Conservation (phyloP, 768 basidiomycete species). For the Podaxis mareebaensis region DNA sequence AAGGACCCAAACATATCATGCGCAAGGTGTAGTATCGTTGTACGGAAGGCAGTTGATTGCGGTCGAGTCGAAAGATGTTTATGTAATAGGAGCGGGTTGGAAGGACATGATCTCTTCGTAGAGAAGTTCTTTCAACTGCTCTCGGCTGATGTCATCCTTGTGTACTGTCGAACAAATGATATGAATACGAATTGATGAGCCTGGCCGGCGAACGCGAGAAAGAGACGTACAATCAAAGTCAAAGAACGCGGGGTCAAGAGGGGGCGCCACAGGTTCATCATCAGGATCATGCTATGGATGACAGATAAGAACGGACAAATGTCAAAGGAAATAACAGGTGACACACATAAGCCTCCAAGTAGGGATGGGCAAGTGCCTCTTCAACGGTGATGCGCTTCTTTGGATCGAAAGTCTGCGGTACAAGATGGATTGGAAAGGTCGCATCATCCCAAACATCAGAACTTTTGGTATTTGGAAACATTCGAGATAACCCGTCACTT, state of each 20-base stretch:
- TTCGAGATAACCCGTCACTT: conserved; percentile 21
- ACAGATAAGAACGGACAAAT: conserved; percentile 17
- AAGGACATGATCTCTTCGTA: conserved; percentile 96
- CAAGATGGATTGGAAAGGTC: neutral
- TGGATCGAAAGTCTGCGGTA: conserved; percentile 86
- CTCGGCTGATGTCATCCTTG: conserved; percentile 94
- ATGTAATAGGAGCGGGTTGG: conserved; percentile 56
- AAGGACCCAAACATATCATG: neutral
- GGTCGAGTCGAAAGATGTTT: conserved; percentile 17
- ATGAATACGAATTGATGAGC: neutral
- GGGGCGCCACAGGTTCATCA: conserved; percentile 94
- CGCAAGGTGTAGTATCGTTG: neutral
- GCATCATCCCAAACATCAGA: conserved; percentile 4
- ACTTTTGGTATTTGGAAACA: neutral
- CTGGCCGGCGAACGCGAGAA: conserved; percentile 18
- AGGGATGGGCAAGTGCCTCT: conserved; percentile 92
- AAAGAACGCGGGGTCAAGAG: conserved; percentile 96
- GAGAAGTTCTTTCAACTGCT: conserved; percentile 91
- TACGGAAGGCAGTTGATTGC: neutral
- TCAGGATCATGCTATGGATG: conserved; percentile 81
- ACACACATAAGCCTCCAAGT: conserved; percentile 88
- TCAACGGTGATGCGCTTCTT: conserved; percentile 96
- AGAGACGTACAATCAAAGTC: conserved; percentile 77
- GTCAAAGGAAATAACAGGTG: neutral
- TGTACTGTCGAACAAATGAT: conserved; percentile 53